Evolutionary conservation across 768 basidiomycete species (phyloP), one percentile per base, ranked within the genome.

Genomic region (Xerocomus spinulosus): DNA sequence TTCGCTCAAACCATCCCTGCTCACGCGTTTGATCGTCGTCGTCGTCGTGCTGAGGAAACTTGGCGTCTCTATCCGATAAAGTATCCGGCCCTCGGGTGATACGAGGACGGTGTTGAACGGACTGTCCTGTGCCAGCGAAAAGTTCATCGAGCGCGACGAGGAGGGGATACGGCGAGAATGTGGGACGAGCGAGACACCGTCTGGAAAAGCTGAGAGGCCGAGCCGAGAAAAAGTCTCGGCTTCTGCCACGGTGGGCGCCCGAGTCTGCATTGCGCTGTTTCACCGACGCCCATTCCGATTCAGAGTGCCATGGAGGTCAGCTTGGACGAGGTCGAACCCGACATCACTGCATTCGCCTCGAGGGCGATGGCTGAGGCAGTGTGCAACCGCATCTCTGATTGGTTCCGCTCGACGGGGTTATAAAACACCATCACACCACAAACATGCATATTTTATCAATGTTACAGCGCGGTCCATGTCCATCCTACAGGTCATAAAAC

Each of bases 181-280:
- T n/a, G n/a, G n/a, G n/a, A n/a, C n/a, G 39, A 23, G 39, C 45
- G 54, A 49, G 36, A 42, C 45, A 17, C 45, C 58, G 52, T 32
- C 48, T 35, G 42, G 33, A 21, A 24, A 5, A 14, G 48, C 49
- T 58, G 54, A 48, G 51, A 58, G 60, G 44, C 36, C 44, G 52
- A 44, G 60, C 61, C 66, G 52, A 63, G 63, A 59, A 55, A 68
- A 68, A 6, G 59, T 6, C 35, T 32, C 53, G 50, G 61, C 60
- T 66, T 66, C 56, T 68, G 59, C 66, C 64, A 68, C 66, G 64
- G 17, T 61, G 61, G 38, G 63, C 66, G 63, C 54, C 56, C 46
- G n/a, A 48, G 34, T 26, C 46, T 47, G 37, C 51, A 48, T 38
- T 18, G 49, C 23, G 43, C 38, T 29, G 40, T 47, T 48, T 48